Evolutionary conservation across 768 basidiomycete species (phyloP).

Genomic region (Cystofilobasidium capitatum): DNA sequence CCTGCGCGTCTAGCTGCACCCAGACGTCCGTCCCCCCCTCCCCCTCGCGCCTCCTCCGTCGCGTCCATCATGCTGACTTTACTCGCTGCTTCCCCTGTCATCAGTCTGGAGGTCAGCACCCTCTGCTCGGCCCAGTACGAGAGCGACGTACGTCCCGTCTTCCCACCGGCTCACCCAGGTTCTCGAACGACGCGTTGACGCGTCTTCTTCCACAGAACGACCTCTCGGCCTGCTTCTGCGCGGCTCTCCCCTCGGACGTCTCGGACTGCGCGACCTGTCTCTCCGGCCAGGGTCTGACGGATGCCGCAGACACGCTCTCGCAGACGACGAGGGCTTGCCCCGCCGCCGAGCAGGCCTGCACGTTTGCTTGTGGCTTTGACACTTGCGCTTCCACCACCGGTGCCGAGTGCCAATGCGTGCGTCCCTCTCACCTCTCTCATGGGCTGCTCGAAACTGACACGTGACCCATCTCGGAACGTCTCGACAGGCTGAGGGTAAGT

Average conservation of each 20-base stretch:
- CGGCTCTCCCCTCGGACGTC: conserved; percentile 33
- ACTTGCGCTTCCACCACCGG: conserved; percentile 33
- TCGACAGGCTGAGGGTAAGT: no score
- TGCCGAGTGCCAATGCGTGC: conserved; percentile 37
- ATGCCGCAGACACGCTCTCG: conserved; percentile 9
- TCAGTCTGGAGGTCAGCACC: conserved; percentile 31
- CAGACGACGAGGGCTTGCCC: conserved; percentile 32
- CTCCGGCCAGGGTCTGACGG: conserved; percentile 29
- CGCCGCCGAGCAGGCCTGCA: conserved; percentile 32
- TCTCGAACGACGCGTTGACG: conserved; percentile 24
- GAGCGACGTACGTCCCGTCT: not conserved
- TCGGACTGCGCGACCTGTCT: conserved; percentile 35
- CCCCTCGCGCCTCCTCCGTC: not conserved
- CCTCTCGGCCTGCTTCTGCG: conserved; percentile 38
- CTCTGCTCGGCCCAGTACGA: conserved; percentile 33
- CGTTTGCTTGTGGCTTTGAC: conserved; percentile 36
- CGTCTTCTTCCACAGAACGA: no score
- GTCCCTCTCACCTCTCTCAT: not conserved
- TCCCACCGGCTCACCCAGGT: not conserved
- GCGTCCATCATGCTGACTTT: not conserved
- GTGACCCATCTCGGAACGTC: not conserved
- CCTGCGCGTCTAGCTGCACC: not conserved
- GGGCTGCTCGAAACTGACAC: not conserved
- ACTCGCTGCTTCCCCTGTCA: not conserved
- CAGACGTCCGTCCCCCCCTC: not conserved